Evolutionary conservation across 2,329 filamentous ascomycete genomes (phyloP), one percentile per base, ranked within the genome.

Genomic region (Chaetomium sp.): DNA sequence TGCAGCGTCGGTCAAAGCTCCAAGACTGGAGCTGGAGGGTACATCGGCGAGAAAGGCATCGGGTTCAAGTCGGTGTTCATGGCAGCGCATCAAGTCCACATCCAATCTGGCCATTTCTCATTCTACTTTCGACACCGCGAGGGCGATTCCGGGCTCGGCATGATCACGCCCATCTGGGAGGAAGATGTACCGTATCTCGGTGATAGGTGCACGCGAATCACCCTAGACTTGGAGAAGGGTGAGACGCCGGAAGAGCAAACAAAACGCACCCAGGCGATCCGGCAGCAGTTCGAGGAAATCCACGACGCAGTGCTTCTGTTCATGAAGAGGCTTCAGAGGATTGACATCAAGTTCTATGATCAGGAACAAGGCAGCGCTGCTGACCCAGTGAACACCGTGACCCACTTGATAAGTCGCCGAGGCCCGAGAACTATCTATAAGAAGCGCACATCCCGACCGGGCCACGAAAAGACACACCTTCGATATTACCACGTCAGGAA

Each of bases 61-160:
- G 77, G 76, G 0, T 79, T 79, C 66, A 79, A 79, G 57, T 77
- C 76, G 0, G 74, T 77, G 1, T 80, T 79, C 58, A 77, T 70
- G 62, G 76, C 69, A 0, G 74, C 76, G 0, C 70, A 65, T 55
- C 71, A 70, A 34, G 76, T 75, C 4, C 69, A 71, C 41, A 75
- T 79, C 12, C 70, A 71, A 27, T 79, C 76, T 0, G 71, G 73
- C 0, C 14, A 58, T 33, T 76, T 72, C 55, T 72, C 71, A 0
- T 80, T 80, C 63, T 70, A 65, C 6, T 77, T 80, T 59, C 62
- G 49, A 0, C 72, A 75, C 45, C 59, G 61, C 0, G 63, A 61
- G 2, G 73, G 70, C 0, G 73, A 77, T 1, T 68, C 70, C 0
- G 78, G 78, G 1, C 65, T 81, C 38, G 78, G 77, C 1, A 81